phyloP scores from a whole-genome alignment of 1,284 basidiomycete species.

The Apiotrichum veenhuisii region DNA sequence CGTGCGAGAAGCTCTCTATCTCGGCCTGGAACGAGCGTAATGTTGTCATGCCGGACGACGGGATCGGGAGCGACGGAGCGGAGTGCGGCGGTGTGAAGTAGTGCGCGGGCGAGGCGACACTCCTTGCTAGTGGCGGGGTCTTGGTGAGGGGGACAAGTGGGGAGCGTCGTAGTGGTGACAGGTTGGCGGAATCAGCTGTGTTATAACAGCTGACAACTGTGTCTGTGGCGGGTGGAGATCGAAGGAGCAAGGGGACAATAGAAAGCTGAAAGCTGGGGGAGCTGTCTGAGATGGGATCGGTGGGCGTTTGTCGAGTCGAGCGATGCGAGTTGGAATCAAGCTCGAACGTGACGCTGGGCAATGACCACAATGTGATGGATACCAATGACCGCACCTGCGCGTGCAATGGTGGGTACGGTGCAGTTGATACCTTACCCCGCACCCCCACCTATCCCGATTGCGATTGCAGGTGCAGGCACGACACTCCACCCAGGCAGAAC shows the following conservation, averaged over 20 bases:
- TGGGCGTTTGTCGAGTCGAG: too few species aligned
- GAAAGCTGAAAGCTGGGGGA: too few species aligned
- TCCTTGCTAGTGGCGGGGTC: not conserved
- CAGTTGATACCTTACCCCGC: too few species aligned
- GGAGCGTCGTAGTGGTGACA: not conserved
- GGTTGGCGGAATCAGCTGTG: not conserved
- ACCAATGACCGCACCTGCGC: too few species aligned
- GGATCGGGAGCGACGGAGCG: not conserved
- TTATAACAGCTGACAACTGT: not conserved
- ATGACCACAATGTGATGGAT: too few species aligned
- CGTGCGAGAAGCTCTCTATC: constrained; percentile 45
- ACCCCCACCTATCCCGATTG: too few species aligned
- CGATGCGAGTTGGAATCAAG: too few species aligned
- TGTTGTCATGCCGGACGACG: constrained; percentile 40
- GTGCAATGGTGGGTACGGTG: too few species aligned
- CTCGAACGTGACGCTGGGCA: too few species aligned
- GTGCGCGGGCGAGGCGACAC: not conserved
- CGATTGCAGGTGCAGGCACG: too few species aligned
- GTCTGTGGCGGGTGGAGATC: not conserved
- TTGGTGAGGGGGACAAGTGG: not conserved
- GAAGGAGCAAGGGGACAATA: not conserved
- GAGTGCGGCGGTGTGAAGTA: not conserved
- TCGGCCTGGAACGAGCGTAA: constrained; percentile 49
- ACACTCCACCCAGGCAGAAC: too few species aligned
- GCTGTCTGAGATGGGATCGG: too few species aligned